These are phyloP conservation scores for Hanseniaspora singularis DNA, from an alignment of 805 yeast species.

Conservation along the genomic window DNA sequence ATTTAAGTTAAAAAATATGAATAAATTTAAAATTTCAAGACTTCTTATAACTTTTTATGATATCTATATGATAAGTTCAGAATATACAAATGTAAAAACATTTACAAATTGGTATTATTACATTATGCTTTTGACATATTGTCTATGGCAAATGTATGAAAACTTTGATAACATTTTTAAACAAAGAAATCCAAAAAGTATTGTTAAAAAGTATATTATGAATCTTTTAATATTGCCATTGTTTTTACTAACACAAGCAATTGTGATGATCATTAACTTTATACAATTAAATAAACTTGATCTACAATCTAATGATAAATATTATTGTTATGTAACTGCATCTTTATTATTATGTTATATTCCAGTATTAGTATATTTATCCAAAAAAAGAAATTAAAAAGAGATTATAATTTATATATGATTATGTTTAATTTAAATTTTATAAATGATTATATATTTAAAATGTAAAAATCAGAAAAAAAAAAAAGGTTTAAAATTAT, in stretches of 20 bases:
- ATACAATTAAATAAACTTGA: neutral
- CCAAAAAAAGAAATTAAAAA: neutral
- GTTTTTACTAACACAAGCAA: neutral
- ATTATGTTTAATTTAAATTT: neutral
- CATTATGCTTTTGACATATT: conserved; percentile 3
- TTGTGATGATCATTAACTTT: conserved; percentile 1
- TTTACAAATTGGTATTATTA: conserved; percentile 14
- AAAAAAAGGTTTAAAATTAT: too few species aligned
- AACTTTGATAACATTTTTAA: conserved; percentile 9
- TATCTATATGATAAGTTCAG: neutral
- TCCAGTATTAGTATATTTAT: neutral
- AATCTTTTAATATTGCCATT: neutral
- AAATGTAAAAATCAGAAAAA: too few species aligned
- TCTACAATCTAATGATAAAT: neutral
- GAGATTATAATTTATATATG: neutral
- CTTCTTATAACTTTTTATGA: neutral
- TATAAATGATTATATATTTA: too few species aligned
- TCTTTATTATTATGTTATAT: neutral
- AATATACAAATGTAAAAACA: neutral
- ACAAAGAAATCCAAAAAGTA: neutral
- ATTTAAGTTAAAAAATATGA: conserved; percentile 1
- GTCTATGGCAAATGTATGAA: conserved; percentile 14
- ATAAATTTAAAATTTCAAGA: neutral
- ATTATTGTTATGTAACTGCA: neutral
- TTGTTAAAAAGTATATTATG: neutral